Percentiles rank a stretch among this genome's conserved stretches.
Conservation (phyloP, 495 filamentous ascomycete genomes). For the Rhypophila decipiens region DNA sequence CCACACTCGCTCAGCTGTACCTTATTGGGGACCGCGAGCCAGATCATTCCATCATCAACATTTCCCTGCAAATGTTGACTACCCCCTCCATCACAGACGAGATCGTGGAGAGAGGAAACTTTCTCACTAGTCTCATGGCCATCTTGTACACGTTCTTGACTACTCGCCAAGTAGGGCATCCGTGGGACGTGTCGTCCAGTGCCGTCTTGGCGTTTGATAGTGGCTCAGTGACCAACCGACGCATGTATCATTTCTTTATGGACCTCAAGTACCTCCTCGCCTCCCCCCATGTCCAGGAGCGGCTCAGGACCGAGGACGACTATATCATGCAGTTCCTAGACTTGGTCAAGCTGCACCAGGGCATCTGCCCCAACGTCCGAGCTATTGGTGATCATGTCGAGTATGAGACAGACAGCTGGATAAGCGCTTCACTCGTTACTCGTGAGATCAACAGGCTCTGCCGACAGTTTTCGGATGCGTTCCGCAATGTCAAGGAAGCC, state of each 20-base stretch:
- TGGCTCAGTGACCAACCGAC: slow-evolving; percentile 85
- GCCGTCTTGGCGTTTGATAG: slow-evolving; percentile 87
- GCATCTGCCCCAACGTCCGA: slow-evolving; percentile 88
- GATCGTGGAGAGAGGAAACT: slow-evolving; percentile 91
- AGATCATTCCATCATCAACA: slow-evolving; percentile 96
- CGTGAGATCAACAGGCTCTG: slow-evolving; percentile 90
- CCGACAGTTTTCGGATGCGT: slow-evolving; percentile 80
- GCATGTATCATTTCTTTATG: slow-evolving; percentile 94
- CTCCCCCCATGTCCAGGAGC: slow-evolving; percentile 77
- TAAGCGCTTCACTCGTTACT: slow-evolving; percentile 88
- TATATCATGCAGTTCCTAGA: slow-evolving; percentile 94
- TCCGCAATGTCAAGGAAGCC: slow-evolving; percentile 57
- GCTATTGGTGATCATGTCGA: slow-evolving; percentile 94
- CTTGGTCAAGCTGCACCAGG: slow-evolving; percentile 89
- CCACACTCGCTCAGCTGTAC: slow-evolving; percentile 86
- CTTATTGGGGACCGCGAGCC: slow-evolving; percentile 94
- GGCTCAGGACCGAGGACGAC: slow-evolving; percentile 70
- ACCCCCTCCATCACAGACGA: slow-evolving; percentile 94
- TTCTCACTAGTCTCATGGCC: slow-evolving; percentile 87
- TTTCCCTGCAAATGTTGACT: slow-evolving; percentile 92
- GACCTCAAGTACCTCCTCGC: slow-evolving; percentile 86
- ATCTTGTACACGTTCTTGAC: slow-evolving; percentile 97
- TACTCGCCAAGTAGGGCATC: slow-evolving; percentile 89
- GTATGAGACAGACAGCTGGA: slow-evolving; percentile 98
- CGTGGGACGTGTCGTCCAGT: slow-evolving; percentile 73